These are phyloP conservation scores for Eutypa lata DNA, from an alignment of 2,329 filamentous ascomycete species.

Conservation along the genomic window DNA sequence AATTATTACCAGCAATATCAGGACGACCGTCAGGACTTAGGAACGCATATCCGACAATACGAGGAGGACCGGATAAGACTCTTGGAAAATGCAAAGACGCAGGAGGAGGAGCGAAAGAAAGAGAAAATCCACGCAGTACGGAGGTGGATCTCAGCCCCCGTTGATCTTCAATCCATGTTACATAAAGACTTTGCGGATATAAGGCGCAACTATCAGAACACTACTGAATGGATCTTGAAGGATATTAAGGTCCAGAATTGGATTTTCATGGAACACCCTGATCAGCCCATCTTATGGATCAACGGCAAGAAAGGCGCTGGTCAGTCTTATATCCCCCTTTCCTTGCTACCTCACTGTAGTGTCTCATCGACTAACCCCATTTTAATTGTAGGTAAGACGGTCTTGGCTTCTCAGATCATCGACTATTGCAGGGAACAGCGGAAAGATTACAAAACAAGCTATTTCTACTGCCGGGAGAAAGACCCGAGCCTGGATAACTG, in stretches of 20 bases:
- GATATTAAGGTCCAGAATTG: constrained; percentile 16
- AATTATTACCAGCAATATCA: constrained; percentile 11
- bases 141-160: constrained; percentile 14
- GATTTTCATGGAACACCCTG: constrained; percentile 12
- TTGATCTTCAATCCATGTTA: constrained; percentile 5
- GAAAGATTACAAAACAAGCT: constrained; percentile 24
- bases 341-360: not conserved
- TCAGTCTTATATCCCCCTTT: constrained; percentile 14
- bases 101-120: constrained; percentile 8
- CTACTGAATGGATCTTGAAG: constrained; percentile 19
- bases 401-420: constrained; percentile 37
- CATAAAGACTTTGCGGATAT: constrained; percentile 7
- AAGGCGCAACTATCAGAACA: constrained; percentile 9
- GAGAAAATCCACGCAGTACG: constrained; percentile 8
- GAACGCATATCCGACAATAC: constrained; percentile 10
- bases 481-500: constrained; percentile 24
- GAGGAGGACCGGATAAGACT: constrained; percentile 6
- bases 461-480: constrained; percentile 39
- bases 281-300: constrained; percentile 28
- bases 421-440: constrained; percentile 22
- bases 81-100: not conserved
- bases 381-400: constrained; percentile 39
- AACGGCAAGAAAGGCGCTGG: constrained; percentile 33
- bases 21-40: constrained; percentile 5
- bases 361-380: not conserved